Conservation (phyloP, 139 green algal genomes). For the Coelastrella sp. region DNA sequence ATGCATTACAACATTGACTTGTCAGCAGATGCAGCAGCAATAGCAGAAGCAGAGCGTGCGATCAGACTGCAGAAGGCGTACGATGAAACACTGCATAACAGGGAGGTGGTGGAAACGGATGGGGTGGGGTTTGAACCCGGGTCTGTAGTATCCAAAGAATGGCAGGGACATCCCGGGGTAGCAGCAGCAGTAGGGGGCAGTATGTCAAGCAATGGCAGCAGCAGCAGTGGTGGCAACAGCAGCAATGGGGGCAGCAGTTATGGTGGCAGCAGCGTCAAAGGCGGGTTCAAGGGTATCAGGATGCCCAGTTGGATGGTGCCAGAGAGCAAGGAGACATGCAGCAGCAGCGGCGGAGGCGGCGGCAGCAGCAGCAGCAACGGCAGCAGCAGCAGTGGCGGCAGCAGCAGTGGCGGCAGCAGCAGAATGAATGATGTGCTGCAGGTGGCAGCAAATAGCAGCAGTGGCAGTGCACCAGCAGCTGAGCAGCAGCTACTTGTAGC, state of each 20-base stretch:
- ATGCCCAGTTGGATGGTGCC: neutral
- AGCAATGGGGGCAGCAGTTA: neutral
- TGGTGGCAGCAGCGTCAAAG: neutral
- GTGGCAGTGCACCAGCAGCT: neutral
- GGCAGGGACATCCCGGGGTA: no score
- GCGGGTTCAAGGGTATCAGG: neutral
- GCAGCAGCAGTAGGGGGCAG: neutral
- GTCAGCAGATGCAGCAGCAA: neutral
- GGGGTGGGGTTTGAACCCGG: neutral
- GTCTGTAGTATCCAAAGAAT: no score
- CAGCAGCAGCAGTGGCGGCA: neutral
- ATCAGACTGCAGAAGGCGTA: conserved; percentile 23
- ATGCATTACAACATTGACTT: conserved; percentile 26
- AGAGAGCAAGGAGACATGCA: neutral
- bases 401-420: neutral
- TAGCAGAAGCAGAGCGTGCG: conserved; percentile 14
- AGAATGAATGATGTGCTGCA: neutral
- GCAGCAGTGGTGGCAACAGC: neutral
- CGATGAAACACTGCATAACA: conserved; percentile 30
- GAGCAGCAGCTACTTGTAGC: neutral
- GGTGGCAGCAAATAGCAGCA: conserved; percentile 1
- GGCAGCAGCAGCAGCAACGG: neutral
- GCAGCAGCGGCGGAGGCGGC: neutral
- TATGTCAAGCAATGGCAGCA: neutral
- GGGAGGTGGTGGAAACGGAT: neutral